Evolutionary conservation across 305 asterid species (phyloP).

Genomic region (Coffea humblotiana): DNA sequence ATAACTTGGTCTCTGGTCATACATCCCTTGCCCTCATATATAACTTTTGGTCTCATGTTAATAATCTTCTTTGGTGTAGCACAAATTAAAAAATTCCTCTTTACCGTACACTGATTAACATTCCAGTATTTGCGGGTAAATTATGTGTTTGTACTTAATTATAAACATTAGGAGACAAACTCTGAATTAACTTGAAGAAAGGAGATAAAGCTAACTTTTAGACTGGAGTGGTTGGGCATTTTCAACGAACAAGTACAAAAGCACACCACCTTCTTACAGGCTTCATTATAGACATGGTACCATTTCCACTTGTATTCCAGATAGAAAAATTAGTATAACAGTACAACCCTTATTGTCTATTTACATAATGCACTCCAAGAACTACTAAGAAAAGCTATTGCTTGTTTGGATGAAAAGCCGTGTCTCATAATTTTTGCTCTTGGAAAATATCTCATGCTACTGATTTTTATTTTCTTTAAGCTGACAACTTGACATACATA

Average conservation of each 20-base stretch:
- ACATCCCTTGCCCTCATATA: too few species aligned
- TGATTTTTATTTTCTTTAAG: neutral
- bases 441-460: neutral
- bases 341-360: neutral
- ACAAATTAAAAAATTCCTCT: too few species aligned
- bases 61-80: too few species aligned
- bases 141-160: too few species aligned
- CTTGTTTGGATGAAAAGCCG: neutral
- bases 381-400: neutral
- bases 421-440: neutral
- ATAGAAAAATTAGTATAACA: neutral
- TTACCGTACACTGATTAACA: too few species aligned
- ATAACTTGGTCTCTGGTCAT: too few species aligned
- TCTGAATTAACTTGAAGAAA: too few species aligned
- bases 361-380: neutral
- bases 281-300: neutral
- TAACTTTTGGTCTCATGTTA: too few species aligned
- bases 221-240: too few species aligned
- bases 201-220: too few species aligned
- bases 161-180: too few species aligned
- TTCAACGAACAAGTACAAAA: neutral
- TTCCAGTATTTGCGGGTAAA: too few species aligned
- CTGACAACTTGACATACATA: neutral
- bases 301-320: neutral
- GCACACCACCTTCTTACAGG: neutral